A percentile compares a stretch with the other conserved stretches of the same genome.
Evolutionary conservation across 2,329 filamentous ascomycete species (phyloP).

Genomic region (Colletotrichum acutatum): DNA sequence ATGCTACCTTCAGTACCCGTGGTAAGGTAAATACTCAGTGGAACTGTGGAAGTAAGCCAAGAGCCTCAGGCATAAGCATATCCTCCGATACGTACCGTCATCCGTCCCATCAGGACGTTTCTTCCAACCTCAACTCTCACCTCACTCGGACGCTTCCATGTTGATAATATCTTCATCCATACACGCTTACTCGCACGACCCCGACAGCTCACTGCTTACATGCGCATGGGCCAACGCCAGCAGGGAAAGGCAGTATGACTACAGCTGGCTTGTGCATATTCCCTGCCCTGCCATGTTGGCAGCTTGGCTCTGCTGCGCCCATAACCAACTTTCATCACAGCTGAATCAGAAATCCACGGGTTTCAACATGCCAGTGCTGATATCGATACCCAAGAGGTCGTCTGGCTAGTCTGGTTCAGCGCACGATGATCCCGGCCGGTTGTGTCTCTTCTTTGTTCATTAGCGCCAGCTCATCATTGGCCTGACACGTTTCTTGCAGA

Average conservation of each 20-base stretch:
- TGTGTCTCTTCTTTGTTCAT: neutral
- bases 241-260: neutral
- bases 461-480: neutral
- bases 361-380: constrained; percentile 9
- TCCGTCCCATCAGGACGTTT: neutral
- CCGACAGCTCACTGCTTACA: neutral
- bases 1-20: no score
- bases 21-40: neutral
- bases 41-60: no score
- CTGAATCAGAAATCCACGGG: neutral
- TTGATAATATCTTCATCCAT: neutral
- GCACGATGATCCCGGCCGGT: constrained; percentile 6
- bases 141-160: neutral
- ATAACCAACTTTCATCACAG: neutral
- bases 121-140: neutral
- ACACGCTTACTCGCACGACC: neutral
- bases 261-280: neutral
- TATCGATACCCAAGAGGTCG: neutral
- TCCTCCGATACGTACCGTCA: neutral
- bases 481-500: constrained; percentile 17
- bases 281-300: neutral
- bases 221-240: neutral
- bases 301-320: neutral
- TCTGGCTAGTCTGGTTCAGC: neutral
- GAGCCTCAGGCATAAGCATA: neutral